Evolutionary conservation across 106 monocot genomes (phyloP), one percentile per base, ranked within the genome.

Genomic region (Dactylorhiza incarnata): DNA sequence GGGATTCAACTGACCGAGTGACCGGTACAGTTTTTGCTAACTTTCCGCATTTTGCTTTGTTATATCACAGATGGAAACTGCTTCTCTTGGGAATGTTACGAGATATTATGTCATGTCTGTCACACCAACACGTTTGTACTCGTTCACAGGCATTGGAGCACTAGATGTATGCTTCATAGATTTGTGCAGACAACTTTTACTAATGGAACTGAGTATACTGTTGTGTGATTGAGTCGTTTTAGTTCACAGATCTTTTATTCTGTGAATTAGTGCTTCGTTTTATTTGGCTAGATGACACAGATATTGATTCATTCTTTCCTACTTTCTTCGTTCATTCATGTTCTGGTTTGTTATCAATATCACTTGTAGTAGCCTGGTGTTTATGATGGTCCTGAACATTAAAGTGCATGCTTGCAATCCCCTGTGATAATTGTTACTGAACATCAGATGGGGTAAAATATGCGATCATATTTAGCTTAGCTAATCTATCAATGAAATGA

Each of bases 71-170:
- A 99, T 99, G 99, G 99, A 99, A 81, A 94, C 94, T 62, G 83
- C 94, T 56, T 51, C 79, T 48, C 56, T 84, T 26, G 80, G 83
- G 6, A 92, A 85, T 82, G 79, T 78, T 48, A 91, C 83, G 9
- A 83, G 99, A 85, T 94, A 77, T 75, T 94, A 99, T 85, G 99
- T 99, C 72, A 99, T 99, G 99, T 94, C 99, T 62, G 94, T 94
- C 24, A 99, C 99, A 25, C 89, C 94, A 13, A 99, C 99, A 45
- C 74, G 99, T 68, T 81, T 99, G 17, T 99, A 99, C 83, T 94
- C 94, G 65, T 99, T 99, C 82, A 94, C 91, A 66, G 99, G 99
- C 74, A 85, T 99, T 69, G 99, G 99, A 74, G 85, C 85, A 45
- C 62, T 99, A 68, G 99, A 99, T 78, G 99, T 99, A 80, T 77